phyloP scores from a whole-genome alignment of 2,329 filamentous ascomycete genomes.

The Fusarium keratoplasticum region DNA sequence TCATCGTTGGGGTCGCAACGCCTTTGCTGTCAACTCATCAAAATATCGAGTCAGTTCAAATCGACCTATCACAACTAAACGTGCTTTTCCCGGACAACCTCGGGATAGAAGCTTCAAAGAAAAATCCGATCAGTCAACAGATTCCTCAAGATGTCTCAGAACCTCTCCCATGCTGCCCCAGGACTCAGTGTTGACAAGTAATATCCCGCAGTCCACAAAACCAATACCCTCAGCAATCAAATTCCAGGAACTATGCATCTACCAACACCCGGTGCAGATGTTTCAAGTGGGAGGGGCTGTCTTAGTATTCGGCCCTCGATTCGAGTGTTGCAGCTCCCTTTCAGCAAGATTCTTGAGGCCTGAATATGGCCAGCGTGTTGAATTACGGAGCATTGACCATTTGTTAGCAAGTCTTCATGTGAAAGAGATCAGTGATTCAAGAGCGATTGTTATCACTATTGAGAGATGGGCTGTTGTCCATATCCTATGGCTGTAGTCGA shows the following conservation, averaged over 20 bases:
- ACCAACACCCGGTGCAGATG: background rate
- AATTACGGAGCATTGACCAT: background rate
- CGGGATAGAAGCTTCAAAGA: background rate
- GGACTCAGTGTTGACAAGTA: background rate
- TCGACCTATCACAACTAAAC: background rate
- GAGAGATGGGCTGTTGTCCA: too few relatives aligned
- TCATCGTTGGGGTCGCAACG: background rate
- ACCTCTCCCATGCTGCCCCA: background rate
- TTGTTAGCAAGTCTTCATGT: background rate
- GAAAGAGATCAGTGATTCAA: background rate
- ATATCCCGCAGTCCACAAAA: background rate
- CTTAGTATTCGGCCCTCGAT: background rate
- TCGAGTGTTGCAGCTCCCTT: background rate
- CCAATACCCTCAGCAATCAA: background rate
- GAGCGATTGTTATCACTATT: background rate
- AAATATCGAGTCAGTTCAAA: background rate
- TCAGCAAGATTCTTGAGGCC: background rate
- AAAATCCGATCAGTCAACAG: background rate
- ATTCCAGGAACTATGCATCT: background rate
- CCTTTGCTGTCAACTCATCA: background rate
- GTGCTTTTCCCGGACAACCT: background rate
- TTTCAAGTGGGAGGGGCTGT: background rate
- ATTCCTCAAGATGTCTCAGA: background rate
- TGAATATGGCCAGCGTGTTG: background rate
- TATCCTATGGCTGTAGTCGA: background rate